Evolutionary conservation across 192 early-diverging fungal genomes (phyloP).

Genomic region (Coemansia sp.): DNA sequence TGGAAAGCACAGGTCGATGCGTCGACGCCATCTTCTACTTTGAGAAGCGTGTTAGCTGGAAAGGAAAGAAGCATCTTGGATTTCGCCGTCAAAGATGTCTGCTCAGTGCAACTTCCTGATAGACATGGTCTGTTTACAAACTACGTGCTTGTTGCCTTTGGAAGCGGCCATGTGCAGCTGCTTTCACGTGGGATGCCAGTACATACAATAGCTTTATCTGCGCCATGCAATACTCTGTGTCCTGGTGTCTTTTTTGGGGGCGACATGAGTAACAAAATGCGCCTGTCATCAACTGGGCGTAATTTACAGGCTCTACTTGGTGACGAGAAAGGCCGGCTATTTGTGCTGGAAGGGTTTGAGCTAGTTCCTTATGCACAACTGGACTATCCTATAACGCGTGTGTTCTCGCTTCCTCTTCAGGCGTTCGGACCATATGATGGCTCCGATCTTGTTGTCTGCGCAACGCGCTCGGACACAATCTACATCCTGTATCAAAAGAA

Average conservation of each 20-base stretch:
- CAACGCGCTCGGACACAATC: conserved; percentile 35
- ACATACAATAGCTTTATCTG: conserved; percentile 17
- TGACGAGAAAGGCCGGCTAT: conserved; percentile 32
- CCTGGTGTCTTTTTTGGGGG: conserved; percentile 24
- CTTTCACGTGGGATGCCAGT: conserved; percentile 29
- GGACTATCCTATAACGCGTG: conserved; percentile 25
- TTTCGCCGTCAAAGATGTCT: conserved; percentile 20
- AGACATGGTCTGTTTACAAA: conserved; percentile 32
- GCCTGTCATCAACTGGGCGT: neutral
- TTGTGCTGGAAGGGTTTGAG: conserved; percentile 37
- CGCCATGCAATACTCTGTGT: conserved; percentile 23
- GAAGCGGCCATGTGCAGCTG: conserved; percentile 18
- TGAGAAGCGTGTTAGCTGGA: neutral
- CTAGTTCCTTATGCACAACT: conserved; percentile 30
- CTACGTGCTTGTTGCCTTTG: conserved; percentile 38
- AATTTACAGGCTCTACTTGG: conserved; percentile 33
- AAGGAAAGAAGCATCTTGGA: neutral
- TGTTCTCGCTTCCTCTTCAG: conserved; percentile 27
- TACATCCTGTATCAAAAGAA: conserved; percentile 28
- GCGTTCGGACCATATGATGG: conserved; percentile 11
- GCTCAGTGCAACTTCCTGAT: conserved; percentile 31
- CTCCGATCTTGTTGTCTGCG: conserved; percentile 36
- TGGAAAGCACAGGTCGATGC: conserved; percentile 31
- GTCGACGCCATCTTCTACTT: neutral
- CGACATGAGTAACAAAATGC: neutral